These are phyloP conservation scores for Penicillium sp. DNA, from an alignment of 2,329 filamentous ascomycete species.

Conservation along the genomic window DNA sequence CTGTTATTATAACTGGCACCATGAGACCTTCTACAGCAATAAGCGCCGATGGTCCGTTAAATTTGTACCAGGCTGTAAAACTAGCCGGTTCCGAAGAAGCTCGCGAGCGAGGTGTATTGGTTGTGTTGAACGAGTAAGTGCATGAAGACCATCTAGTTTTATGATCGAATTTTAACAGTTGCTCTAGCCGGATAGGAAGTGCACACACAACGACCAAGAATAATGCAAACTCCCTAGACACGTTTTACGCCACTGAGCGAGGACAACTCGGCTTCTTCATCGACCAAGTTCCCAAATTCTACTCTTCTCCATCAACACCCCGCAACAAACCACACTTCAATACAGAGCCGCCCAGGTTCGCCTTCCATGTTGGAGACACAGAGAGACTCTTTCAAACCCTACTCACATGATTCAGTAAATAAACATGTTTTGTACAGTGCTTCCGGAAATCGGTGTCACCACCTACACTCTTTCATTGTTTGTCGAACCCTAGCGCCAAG, in stretches of 20 bases:
- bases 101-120: not conserved
- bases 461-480: no score
- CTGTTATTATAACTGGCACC: not conserved
- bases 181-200: slow-evolving; percentile 1
- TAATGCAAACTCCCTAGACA: slow-evolving; percentile 2
- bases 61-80: slow-evolving; percentile 2
- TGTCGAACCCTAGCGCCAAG: no score
- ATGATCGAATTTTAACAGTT: not conserved
- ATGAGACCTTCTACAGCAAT: slow-evolving; percentile 4
- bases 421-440: no score
- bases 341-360: no score
- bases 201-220: slow-evolving; percentile 1
- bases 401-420: no score
- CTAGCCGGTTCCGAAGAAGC: not conserved
- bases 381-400: no score
- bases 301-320: not conserved
- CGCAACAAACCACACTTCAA: not conserved
- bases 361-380: no score
- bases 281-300: not conserved
- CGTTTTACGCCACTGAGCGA: slow-evolving; percentile 4
- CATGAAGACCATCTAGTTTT: no score
- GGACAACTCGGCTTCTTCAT: slow-evolving; percentile 5
- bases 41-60: slow-evolving; percentile 1
- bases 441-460: no score
- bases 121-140: slow-evolving; percentile 1